Evolutionary conservation across 768 basidiomycete species (phyloP), one percentile per base, ranked within the genome.

Genomic region (Podaxis pistillaris): DNA sequence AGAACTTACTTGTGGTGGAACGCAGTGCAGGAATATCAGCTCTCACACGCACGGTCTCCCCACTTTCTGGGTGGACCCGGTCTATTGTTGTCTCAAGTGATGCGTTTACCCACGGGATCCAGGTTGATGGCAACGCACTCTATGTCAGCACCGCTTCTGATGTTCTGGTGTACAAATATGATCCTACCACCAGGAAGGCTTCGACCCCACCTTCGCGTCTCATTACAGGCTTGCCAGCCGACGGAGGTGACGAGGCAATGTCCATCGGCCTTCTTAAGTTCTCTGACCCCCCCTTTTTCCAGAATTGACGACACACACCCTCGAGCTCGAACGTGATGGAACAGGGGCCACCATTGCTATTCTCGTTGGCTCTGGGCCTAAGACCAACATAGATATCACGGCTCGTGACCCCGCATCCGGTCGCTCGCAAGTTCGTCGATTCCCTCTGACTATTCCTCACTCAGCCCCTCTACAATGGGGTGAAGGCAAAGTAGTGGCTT

Each of bases 301-400:
- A 81, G 80, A 79, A 40, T 66, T 80, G 24, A 79, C 75, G 0
- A 81, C 79, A 0, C 80, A 79, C 61, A 75, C 79, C 4, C 64
- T 80, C 3, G 74, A 76, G 55, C 66, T 81, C 8, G 72, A 75
- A 47, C 68, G 65, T 46, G 62, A 66, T 44, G 44, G 65, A 4
- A 52, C 58, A 2, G 68, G 64, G 0, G 58, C 44, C 12, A 52
- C 65, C 0, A 65, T 51, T 28, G 71, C 66, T n/a, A 36, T 82
- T 24, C 70, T 82, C 19, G 69, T 82, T 36, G 78, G 75, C 1
- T 66, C 68, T 12, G 79, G 79, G 2, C 77, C 78, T 1, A 63
- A 72, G 28, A 70, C 70, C 8, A 81, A 81, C 63, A 79, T 80
- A 58, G 79, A 81, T 59, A 66, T 69, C 9, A 78, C 79, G 0